Evolutionary conservation across 768 basidiomycete species (phyloP), one percentile per base, ranked within the genome.

Genomic region (Dacryopinax spathularia): DNA sequence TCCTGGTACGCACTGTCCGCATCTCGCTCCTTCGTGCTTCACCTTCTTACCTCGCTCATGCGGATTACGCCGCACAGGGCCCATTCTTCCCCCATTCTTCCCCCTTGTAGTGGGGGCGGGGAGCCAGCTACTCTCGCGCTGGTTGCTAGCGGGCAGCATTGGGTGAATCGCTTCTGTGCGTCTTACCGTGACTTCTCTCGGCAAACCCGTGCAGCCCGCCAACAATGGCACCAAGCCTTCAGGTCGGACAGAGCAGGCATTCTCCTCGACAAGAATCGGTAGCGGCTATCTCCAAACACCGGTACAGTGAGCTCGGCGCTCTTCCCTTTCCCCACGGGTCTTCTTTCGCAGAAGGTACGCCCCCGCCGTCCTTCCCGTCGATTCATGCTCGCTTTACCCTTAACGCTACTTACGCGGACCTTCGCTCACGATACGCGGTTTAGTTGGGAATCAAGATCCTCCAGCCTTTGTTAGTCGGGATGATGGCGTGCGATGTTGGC

Each of bases 1-100:
- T 65, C 34, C 48, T 65, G 33, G 65, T 56, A 29, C 48, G 48
- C 48, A 56, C 48, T 7, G 48, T 10, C 5, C 9, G 10, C 48
- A 56, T 56, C 2, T 29, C 6, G 10, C 10, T 56, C n/a, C n/a
- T n/a, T n/a, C n/a, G n/a, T n/a, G n/a, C n/a, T n/a, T n/a, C n/a
- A n/a, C n/a, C n/a, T n/a, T n/a, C n/a, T n/a, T n/a, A n/a, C n/a
- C n/a, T n/a, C n/a, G n/a, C n/a, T n/a, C n/a, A n/a, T n/a, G n/a
- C n/a, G n/a, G 25, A 56, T 2, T 27, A 56, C 31, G 48, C 25
- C 31, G 25, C 31, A 56, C 25, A 56, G 48, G 48, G 48, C 15
- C 48, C 25, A 3, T 56, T 56, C 48, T 56, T 56, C 13, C 48
- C 15, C 48, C 25, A 3, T 56, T 56, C 48, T 56, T 56, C 13